Conservation (phyloP, 2,329 filamentous ascomycete genomes). For the Nannizziopsis arthrosporioides region DNA sequence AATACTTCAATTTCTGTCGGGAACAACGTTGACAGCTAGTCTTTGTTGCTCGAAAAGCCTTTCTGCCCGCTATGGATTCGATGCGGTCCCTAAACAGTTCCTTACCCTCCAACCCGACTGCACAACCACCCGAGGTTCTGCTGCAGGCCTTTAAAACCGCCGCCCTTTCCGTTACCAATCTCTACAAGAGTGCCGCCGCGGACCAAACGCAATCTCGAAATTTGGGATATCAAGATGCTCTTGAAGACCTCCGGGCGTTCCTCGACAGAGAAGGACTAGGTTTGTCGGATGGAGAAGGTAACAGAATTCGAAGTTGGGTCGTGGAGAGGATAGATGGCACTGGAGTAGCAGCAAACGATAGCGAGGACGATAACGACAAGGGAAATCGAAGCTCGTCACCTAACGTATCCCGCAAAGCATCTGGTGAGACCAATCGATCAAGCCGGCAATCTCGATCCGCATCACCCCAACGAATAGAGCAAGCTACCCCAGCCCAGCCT, state of each 20-base stretch:
- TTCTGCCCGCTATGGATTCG: constrained; percentile 44
- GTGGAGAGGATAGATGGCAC: constrained; percentile 37
- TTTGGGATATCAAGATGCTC: constrained; percentile 84
- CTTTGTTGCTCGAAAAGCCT: not conserved
- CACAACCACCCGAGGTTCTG: constrained; percentile 44
- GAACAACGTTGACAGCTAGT: not conserved
- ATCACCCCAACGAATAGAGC: constrained; percentile 22
- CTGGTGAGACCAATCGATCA: constrained; percentile 20
- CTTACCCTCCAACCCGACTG: constrained; percentile 41
- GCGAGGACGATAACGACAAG: constrained; percentile 36
- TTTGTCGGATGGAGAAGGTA: constrained; percentile 65
- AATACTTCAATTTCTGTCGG: not conserved
- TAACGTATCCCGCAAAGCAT: constrained; percentile 24
- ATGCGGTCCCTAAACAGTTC: constrained; percentile 54
- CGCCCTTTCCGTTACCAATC: constrained; percentile 84
- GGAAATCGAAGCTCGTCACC: constrained; percentile 29
- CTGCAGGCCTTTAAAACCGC: constrained; percentile 85
- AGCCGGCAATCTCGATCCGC: constrained; percentile 23
- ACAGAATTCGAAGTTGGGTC: constrained; percentile 51
- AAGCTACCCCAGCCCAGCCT: constrained; percentile 15
- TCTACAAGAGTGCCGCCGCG: constrained; percentile 81
- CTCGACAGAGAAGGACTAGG: constrained; percentile 73
- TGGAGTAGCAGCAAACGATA: constrained; percentile 29
- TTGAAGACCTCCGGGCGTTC: constrained; percentile 79
- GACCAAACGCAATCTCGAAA: constrained; percentile 63